These are phyloP conservation scores for Lasiosphaeria hispida DNA, from an alignment of 495 filamentous ascomycete species.

Conservation along the genomic window DNA sequence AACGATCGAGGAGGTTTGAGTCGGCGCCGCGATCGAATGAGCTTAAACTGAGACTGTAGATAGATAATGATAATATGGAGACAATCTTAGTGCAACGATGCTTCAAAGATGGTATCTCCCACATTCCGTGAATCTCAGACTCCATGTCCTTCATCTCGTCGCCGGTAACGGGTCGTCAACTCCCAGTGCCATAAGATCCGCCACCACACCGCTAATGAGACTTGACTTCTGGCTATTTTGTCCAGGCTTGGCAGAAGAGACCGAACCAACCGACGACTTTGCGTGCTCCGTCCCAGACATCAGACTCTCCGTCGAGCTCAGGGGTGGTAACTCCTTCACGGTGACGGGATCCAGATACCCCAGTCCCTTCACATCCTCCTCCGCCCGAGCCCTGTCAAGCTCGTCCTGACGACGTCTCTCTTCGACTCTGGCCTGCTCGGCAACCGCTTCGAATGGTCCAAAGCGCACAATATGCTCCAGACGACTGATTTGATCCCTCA, in stretches of 20 bases:
- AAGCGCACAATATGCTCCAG: slow-evolving; percentile 5
- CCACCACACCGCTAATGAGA: not conserved
- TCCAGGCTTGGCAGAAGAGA: not conserved
- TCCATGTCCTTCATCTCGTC: not conserved
- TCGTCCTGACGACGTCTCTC: not conserved
- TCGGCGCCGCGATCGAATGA: too few relatives aligned
- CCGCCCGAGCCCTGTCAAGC: not conserved
- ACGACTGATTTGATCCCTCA: slow-evolving; percentile 5
- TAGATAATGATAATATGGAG: too few relatives aligned
- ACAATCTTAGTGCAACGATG: too few relatives aligned
- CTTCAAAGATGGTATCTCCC: too few relatives aligned
- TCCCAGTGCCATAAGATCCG: not conserved
- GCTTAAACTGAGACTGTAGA: too few relatives aligned
- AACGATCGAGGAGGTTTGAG: not conserved
- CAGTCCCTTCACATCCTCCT: slow-evolving; percentile 1
- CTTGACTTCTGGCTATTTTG: not conserved
- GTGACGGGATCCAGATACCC: not conserved
- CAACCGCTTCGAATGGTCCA: not conserved
- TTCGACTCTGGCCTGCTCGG: not conserved
- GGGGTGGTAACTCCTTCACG: not conserved
- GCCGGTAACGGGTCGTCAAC: not conserved
- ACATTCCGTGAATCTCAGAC: too few relatives aligned
- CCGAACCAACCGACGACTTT: not conserved
- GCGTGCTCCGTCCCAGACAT: too few relatives aligned
- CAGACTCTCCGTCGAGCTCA: too few relatives aligned